Conservation (phyloP, 2,329 filamentous ascomycete genomes). For the Phialophora expanda region DNA sequence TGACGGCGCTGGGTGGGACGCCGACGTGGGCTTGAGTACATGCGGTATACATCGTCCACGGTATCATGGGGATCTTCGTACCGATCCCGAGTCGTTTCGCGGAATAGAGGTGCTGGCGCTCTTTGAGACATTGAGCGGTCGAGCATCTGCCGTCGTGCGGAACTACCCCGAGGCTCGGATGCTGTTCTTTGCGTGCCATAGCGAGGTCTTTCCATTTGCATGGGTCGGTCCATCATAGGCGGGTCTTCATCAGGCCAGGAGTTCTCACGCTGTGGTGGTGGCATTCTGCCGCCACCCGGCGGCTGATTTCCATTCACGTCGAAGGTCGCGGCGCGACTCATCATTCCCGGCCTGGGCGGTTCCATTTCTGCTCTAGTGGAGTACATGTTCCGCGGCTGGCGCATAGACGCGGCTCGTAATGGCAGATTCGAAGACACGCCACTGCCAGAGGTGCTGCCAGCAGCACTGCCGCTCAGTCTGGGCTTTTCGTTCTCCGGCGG, state of each 20-base stretch:
- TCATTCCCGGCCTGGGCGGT: slow-evolving; percentile 32
- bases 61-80: slow-evolving; percentile 46
- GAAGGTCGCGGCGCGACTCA: slow-evolving; percentile 33
- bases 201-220: slow-evolving; percentile 43
- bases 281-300: slow-evolving; percentile 44
- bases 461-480: slow-evolving; percentile 14
- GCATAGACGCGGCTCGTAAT: slow-evolving; percentile 57
- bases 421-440: slow-evolving; percentile 44
- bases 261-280: slow-evolving; percentile 43
- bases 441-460: slow-evolving; percentile 22
- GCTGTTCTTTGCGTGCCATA: slow-evolving; percentile 57
- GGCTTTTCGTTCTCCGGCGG: slow-evolving; percentile 83
- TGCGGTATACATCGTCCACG: slow-evolving; percentile 50
- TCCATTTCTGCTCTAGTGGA: slow-evolving; percentile 25
- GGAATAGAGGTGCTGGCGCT: slow-evolving; percentile 41
- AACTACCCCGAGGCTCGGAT: slow-evolving; percentile 57
- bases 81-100: slow-evolving; percentile 43
- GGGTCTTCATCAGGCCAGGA: slow-evolving; percentile 32
- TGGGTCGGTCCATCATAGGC: slow-evolving; percentile 20
- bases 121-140: slow-evolving; percentile 41
- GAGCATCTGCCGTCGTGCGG: slow-evolving; percentile 37
- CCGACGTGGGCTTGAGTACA: slow-evolving; percentile 42
- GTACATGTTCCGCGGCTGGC: slow-evolving; percentile 46
- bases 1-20: slow-evolving; percentile 26
- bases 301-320: slow-evolving; percentile 41